Conservation (phyloP, 139 green algal genomes). For the Mesotaenium endlicherianum region DNA sequence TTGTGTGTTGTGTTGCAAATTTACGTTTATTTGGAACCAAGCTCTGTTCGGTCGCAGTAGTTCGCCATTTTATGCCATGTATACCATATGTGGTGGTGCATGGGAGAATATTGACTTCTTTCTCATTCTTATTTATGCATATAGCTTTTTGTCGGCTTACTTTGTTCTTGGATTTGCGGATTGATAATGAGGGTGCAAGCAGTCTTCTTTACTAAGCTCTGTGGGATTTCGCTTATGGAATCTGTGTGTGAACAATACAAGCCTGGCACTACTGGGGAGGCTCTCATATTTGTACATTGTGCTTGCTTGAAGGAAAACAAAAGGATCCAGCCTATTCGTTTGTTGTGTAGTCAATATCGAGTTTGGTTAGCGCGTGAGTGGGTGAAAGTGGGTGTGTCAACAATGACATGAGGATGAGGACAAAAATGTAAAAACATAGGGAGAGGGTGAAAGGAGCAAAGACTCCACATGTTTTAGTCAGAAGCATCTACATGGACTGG, state of each 20-base stretch:
- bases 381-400: background rate
- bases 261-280: background rate
- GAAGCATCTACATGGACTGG: background rate
- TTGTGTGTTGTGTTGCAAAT: background rate
- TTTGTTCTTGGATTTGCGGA: background rate
- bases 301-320: background rate
- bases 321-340: background rate
- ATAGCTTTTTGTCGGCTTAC: background rate
- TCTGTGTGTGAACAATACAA: background rate
- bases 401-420: background rate
- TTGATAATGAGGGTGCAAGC: background rate
- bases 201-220: background rate
- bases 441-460: background rate
- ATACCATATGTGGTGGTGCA: background rate
- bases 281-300: background rate
- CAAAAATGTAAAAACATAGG: background rate
- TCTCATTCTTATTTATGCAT: background rate
- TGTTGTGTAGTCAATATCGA: background rate
- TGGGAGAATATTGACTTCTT: background rate
- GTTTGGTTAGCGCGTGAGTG: background rate
- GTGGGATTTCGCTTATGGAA: background rate
- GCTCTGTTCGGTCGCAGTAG: background rate
- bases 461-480: background rate
- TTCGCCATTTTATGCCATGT: background rate
- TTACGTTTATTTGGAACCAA: background rate